phyloP scores from a whole-genome alignment of 163 green algal genomes.

The Scenedesmus sp. region DNA sequence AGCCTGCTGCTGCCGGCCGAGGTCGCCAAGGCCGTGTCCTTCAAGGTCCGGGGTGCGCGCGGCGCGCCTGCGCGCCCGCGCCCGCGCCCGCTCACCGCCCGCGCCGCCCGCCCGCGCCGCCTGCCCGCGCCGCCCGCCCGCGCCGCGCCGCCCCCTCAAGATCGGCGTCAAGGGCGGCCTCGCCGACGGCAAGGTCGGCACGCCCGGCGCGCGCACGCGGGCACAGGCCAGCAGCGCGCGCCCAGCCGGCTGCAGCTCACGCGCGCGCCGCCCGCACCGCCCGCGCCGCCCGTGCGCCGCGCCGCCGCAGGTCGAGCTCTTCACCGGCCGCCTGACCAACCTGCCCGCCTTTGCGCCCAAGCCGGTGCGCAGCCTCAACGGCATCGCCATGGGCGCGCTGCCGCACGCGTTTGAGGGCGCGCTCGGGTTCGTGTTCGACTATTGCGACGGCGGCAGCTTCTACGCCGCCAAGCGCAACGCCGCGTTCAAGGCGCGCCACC shows the following conservation, averaged over 20 bases:
- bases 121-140: too few species aligned
- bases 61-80: too few species aligned
- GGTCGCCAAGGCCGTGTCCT: conserved; percentile 40
- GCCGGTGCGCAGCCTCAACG: conserved; percentile 1
- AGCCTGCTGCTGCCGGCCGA: conserved; percentile 36
- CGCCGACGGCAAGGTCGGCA: conserved; percentile 23
- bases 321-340: conserved; percentile 43
- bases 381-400: conserved; percentile 41
- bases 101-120: too few species aligned
- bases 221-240: too few species aligned
- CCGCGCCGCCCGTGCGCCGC: too few species aligned
- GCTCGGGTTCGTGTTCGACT: conserved; percentile 38
- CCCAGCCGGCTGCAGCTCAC: too few species aligned
- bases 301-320: conserved; percentile 32
- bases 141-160: too few species aligned
- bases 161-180: background rate
- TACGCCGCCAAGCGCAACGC: conserved; percentile 32
- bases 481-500: conserved; percentile 30
- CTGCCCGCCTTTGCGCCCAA: conserved; percentile 20
- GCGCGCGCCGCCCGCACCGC: too few species aligned
- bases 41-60: too few species aligned
- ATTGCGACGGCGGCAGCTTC: conserved; percentile 30
- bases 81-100: too few species aligned
- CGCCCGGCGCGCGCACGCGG: too few species aligned
- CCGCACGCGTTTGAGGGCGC: conserved; percentile 34